Conservation (phyloP, 2,329 filamentous ascomycete species). For the Alternaria viburni region DNA sequence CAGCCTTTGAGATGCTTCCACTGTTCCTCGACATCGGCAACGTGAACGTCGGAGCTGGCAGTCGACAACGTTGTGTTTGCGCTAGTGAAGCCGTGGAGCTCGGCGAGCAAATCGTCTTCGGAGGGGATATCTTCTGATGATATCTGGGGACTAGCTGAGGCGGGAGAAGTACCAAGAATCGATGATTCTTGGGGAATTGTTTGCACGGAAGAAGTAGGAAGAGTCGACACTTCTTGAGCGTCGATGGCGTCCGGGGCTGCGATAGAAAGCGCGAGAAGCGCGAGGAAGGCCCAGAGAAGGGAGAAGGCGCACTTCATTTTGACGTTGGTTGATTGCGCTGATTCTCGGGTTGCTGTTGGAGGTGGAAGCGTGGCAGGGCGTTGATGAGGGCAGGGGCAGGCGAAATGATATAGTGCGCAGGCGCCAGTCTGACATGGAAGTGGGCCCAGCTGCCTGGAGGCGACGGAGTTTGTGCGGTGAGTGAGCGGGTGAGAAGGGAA, state of each 20-base stretch:
- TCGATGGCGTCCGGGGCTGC: background rate
- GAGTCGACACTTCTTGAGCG: too few species aligned
- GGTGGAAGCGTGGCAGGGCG: background rate
- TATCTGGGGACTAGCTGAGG: background rate
- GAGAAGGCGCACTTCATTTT: background rate
- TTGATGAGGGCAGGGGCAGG: background rate
- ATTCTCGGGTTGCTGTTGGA: background rate
- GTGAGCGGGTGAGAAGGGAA: background rate
- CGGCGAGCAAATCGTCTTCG: background rate
- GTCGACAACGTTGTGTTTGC: background rate
- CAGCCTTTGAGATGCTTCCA: background rate
- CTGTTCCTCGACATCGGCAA: background rate
- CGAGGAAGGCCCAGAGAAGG: background rate
- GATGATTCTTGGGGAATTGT: background rate
- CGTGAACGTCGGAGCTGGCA: background rate
- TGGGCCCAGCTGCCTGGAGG: background rate
- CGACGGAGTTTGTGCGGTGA: background rate
- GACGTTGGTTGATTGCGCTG: background rate
- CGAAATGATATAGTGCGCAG: background rate
- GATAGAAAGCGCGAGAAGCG: background rate
- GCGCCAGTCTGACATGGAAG: background rate
- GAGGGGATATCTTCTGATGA: background rate
- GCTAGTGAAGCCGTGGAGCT: background rate
- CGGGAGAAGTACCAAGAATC: background rate
- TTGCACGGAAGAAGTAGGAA: background rate